Percentiles rank a stretch among this genome's conserved stretches.
These are phyloP conservation scores for Didymella pomorum DNA, from an alignment of 2,329 filamentous ascomycete species.

Conservation along the genomic window DNA sequence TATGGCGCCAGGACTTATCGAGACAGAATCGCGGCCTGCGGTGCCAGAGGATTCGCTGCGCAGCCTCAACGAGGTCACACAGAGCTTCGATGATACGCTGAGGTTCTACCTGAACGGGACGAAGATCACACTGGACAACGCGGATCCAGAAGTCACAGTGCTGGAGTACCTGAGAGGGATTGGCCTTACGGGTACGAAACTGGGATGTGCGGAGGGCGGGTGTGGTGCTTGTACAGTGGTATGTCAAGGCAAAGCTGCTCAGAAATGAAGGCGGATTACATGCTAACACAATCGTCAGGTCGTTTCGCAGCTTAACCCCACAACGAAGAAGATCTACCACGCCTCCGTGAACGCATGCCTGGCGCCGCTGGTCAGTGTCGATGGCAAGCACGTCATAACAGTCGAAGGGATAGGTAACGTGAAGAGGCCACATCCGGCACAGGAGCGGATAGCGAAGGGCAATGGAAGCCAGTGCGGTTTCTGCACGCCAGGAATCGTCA, in stretches of 20 bases:
- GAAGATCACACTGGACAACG: conserved; percentile 81
- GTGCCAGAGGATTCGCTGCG: conserved; percentile 55
- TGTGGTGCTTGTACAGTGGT: conserved; percentile 95
- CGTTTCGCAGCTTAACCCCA: conserved; percentile 90
- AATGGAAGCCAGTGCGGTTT: conserved; percentile 96
- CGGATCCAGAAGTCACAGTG: conserved; percentile 90
- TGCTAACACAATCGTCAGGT: conserved; percentile 57
- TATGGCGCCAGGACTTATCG: conserved; percentile 67
- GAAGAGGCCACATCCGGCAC: conserved; percentile 84
- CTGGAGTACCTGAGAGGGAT: conserved; percentile 93
- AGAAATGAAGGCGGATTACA: neutral
- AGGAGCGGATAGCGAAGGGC: conserved; percentile 88
- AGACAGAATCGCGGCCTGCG: conserved; percentile 52
- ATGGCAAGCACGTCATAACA: conserved; percentile 98
- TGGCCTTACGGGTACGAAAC: conserved; percentile 92
- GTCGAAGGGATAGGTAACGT: conserved; percentile 94
- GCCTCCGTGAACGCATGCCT: conserved; percentile 96
- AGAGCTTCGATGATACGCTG: conserved; percentile 83
- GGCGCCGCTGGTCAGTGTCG: conserved; percentile 88
- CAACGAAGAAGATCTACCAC: conserved; percentile 91
- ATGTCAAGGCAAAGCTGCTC: conserved; percentile 39
- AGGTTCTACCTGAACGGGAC: conserved; percentile 96
- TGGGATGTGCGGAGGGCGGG: conserved; percentile 95
- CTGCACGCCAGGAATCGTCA: conserved; percentile 96
- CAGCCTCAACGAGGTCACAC: conserved; percentile 70